Base-by-base conservation (phyloP, 1,139 yeast species). In the Kodamaea plutei region DNA sequence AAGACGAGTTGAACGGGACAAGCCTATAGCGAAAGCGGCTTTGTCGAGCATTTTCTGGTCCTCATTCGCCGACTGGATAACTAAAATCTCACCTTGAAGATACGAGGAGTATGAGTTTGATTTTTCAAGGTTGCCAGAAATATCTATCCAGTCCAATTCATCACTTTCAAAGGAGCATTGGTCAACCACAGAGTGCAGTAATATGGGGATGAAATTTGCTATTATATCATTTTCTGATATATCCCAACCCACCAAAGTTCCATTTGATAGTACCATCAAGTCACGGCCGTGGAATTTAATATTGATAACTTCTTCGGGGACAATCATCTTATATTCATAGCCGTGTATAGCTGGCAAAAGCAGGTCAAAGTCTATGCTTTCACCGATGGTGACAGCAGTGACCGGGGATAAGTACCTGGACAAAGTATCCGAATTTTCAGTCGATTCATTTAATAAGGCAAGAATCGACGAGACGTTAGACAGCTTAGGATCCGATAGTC, bases 1-100 rank as follows among this genome's bases (percentile, higher is more conserved):
- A 29, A 88, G 64, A 46, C 93, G 73, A 0, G 96, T 88, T 3
- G 94, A 83, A 41, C 96, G 61, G 0, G 96, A 83, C 23, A 88
- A 60, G 0, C 96, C 96, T 33, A 85, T 78, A 1, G 95, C 83
- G 54, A 87, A 87, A 0, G 96, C 95, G 3, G 91, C 85, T 59
- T 82, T 85, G 48, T 87, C 95, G 23, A 84, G 58, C 28, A 81
- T 46, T 25, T 74, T 67, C 37, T 74, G 68, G 13, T 66, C 62
- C 2, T 52, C 48, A 6, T 65, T 62, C 2, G 47, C 43, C 1
- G 82, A 82, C 35, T 72, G 75, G 11, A 85, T 66, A 14, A 80
- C 67, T 37, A 85, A 73, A 4, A 81, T 69, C 39, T 85, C 95
- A 4, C 87, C 87, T 23, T 76, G 73, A 58, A 81, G 67, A 34